Percentiles rank a stretch among this genome's conserved stretches.
phyloP scores from a whole-genome alignment of 2,329 filamentous ascomycete genomes.

The Anisogramma anomala region DNA sequence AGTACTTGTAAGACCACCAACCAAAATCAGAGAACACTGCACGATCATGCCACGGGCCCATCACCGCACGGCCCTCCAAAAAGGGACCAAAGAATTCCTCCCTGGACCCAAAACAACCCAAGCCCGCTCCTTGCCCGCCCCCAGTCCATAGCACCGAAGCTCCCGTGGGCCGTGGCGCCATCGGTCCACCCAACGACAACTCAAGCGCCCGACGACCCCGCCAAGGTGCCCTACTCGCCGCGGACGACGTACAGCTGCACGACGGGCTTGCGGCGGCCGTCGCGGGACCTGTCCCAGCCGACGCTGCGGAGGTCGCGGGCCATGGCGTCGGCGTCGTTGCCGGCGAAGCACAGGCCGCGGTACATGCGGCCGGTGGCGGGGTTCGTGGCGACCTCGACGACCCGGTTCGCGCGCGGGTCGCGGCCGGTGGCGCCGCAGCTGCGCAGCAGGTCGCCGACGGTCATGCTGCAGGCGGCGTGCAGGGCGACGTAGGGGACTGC shows the following conservation, averaged over 20 bases:
- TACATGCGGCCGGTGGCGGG: too few relatives aligned
- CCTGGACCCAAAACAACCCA: too few relatives aligned
- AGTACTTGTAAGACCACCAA: too few relatives aligned
- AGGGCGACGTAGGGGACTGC: constrained; percentile 36
- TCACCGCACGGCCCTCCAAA: too few relatives aligned
- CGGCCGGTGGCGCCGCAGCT: constrained; percentile 46
- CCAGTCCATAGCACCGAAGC: too few relatives aligned
- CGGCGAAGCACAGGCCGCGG: constrained; percentile 39
- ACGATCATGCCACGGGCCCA: too few relatives aligned
- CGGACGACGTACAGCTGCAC: constrained; percentile 52
- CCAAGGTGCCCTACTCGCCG: constrained; percentile 23
- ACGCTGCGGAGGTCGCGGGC: constrained; percentile 40
- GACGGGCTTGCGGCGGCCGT: constrained; percentile 39
- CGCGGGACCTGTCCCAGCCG: constrained; percentile 46
- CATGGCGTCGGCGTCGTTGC: constrained; percentile 37
- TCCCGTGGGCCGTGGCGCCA: not conserved
- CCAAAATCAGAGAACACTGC: too few relatives aligned
- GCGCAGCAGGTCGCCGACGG: constrained; percentile 44
- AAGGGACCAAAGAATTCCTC: too few relatives aligned
- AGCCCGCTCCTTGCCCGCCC: too few relatives aligned
- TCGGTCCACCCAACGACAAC: not conserved
- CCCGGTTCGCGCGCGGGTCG: constrained; percentile 39
- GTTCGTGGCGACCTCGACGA: too few relatives aligned
- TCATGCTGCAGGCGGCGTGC: constrained; percentile 41
- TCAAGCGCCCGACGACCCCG: not conserved